A percentile compares a stretch with the other conserved stretches of the same genome.
Evolutionary conservation across 495 filamentous ascomycete genomes (phyloP).

Genomic region (Podospora appendiculata): DNA sequence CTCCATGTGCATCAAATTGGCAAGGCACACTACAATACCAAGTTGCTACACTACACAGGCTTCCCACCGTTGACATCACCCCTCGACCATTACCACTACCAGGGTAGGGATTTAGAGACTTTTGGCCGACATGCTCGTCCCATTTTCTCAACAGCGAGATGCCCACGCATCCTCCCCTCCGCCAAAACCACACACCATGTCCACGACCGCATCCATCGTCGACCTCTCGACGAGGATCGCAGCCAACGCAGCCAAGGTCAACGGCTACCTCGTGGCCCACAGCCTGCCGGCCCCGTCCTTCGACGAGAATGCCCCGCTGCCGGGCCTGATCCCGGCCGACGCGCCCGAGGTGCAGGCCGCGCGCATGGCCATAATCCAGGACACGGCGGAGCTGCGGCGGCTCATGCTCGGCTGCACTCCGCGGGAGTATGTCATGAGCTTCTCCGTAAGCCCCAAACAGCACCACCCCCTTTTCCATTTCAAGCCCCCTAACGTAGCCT

Average conservation of each 20-base stretch:
- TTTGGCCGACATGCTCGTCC: too few species aligned
- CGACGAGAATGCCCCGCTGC: neutral
- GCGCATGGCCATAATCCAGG: neutral
- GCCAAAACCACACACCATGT: neutral
- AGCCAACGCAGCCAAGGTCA: neutral
- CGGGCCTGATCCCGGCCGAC: neutral
- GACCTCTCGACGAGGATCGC: neutral
- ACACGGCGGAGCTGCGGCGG: neutral
- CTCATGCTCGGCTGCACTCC: neutral
- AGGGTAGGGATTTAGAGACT: too few species aligned
- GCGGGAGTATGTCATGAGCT: neutral
- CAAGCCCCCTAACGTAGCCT: neutral
- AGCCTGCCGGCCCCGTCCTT: neutral
- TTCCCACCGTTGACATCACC: too few species aligned
- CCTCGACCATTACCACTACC: too few species aligned
- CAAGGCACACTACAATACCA: too few species aligned
- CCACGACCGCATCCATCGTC: neutral
- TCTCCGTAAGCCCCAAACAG: neutral
- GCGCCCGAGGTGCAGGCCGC: neutral
- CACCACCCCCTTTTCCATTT: neutral
- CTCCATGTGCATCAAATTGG: too few species aligned
- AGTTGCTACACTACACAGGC: too few species aligned
- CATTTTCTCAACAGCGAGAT: too few species aligned
- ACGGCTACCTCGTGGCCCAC: neutral
- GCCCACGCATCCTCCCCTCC: too few species aligned